phyloP scores from a whole-genome alignment of 108 stramenopile species.

The Licmophora abbreviata region DNA sequence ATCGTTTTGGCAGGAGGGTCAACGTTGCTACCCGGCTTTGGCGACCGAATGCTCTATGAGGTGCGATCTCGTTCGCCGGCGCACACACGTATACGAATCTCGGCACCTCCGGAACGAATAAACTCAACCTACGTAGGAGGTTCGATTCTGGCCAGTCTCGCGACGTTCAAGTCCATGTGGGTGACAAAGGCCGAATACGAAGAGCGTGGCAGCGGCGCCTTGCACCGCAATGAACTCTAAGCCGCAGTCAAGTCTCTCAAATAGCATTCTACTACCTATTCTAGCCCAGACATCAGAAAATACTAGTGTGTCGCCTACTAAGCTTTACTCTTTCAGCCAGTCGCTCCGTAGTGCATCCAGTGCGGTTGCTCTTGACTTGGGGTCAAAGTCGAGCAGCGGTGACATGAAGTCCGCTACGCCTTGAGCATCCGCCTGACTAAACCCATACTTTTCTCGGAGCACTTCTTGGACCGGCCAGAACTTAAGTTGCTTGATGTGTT shows the following conservation, averaged over 20 bases:
- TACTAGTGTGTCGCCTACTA: not conserved
- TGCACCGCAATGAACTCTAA: conserved; percentile 73
- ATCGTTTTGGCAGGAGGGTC: conserved; percentile 95
- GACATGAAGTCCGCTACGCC: conserved; percentile 80
- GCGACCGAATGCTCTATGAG: conserved; percentile 90
- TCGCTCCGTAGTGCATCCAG: conserved; percentile 67
- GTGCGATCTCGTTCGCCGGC: conserved; percentile 76
- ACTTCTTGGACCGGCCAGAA: conserved; percentile 96
- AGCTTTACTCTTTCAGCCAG: conserved; percentile 57
- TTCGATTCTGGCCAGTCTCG: conserved; percentile 94
- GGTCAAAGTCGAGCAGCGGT: conserved; percentile 82
- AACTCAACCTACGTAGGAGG: conserved; percentile 93
- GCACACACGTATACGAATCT: conserved; percentile 83
- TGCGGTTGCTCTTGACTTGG: conserved; percentile 76
- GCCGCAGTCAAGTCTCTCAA: not conserved
- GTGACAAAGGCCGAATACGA: conserved; percentile 88
- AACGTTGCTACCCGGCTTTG: conserved; percentile 88
- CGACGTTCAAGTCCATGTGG: conserved; percentile 98
- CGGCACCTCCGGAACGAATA: conserved; percentile 86
- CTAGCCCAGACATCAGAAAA: not conserved
- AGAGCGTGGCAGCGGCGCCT: conserved; percentile 82
- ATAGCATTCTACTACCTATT: too few relatives aligned
- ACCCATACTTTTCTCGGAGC: conserved; percentile 85
- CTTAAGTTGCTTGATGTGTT: conserved; percentile 95
- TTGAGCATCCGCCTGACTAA: conserved; percentile 69